A percentile compares a stretch with the other conserved stretches of the same genome.
These are phyloP conservation scores for Thoreauomyces humboldtii DNA, from an alignment of 192 early-diverging fungal species.

Conservation along the genomic window DNA sequence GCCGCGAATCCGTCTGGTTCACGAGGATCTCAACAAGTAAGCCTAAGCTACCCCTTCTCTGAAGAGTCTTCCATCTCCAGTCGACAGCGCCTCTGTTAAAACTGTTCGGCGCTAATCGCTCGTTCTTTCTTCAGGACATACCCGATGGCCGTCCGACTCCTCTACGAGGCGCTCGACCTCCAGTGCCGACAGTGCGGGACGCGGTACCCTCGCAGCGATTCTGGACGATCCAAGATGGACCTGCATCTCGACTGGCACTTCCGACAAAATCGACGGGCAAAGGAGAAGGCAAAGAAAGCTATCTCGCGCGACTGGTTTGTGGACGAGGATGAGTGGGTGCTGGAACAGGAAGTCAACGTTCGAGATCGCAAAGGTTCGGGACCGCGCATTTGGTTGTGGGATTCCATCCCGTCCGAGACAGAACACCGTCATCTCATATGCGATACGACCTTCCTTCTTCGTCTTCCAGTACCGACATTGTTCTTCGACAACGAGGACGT, in stretches of 20 bases:
- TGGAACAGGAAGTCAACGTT: conserved; percentile 38
- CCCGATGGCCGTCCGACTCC: conserved; percentile 2
- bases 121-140: conserved; percentile 6
- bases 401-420: not conserved
- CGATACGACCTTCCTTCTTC: too few relatives aligned
- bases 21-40: conserved; percentile 39
- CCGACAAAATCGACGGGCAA: conserved; percentile 83
- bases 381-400: not conserved
- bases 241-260: conserved; percentile 96
- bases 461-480: conserved; percentile 25
- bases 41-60: not conserved
- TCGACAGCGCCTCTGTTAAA: too few relatives aligned
- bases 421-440: too few relatives aligned
- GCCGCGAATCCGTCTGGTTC: conserved; percentile 25
- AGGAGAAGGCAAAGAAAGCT: conserved; percentile 80
- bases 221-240: conserved; percentile 72
- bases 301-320: conserved; percentile 88
- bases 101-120: too few relatives aligned
- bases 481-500: conserved; percentile 34
- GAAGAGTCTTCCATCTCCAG: not conserved
- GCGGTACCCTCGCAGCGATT: conserved; percentile 63
- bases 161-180: conserved; percentile 69
- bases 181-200: conserved; percentile 94
- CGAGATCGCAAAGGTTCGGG: conserved; percentile 31
- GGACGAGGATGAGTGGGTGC: conserved; percentile 54